Evolutionary conservation across 257 asterid species (phyloP).

Genomic region (Solanum bukasovii): DNA sequence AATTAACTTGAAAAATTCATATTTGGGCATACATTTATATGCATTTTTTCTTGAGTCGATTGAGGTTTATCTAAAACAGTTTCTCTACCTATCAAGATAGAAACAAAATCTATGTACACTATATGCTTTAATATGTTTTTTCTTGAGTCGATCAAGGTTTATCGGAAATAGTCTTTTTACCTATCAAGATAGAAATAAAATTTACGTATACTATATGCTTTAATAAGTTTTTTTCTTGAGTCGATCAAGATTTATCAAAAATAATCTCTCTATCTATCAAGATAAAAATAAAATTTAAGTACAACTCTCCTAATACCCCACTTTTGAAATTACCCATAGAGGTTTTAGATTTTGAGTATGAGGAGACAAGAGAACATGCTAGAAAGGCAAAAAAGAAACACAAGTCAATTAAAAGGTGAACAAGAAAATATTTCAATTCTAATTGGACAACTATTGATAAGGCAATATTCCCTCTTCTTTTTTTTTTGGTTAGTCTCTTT

Average conservation of each 20-base stretch:
- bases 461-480: not conserved
- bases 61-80: no score
- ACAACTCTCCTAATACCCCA: rapidly evolving
- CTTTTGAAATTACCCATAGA: no score
- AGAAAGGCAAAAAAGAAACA: not conserved
- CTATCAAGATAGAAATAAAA: not conserved
- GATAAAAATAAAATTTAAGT: rapidly evolving
- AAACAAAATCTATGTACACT: not conserved
- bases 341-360: not conserved
- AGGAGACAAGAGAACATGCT: not conserved
- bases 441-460: slow-evolving; percentile 1
- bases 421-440: not conserved
- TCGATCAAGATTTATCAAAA: no score
- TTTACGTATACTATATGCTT: not conserved
- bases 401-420: not conserved
- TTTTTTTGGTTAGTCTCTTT: not conserved
- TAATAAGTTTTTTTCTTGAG: not conserved
- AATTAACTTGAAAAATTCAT: not conserved
- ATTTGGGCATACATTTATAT: not conserved
- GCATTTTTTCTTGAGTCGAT: not conserved
- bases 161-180: rapidly evolving
- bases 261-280: rapidly evolving
- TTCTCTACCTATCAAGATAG: no score
- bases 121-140: not conserved
- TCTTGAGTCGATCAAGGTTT: not conserved